Evolutionary conservation across 2,329 filamentous ascomycete species (phyloP), one percentile per base, ranked within the genome.

Genomic region (Diaporthe helianthi): DNA sequence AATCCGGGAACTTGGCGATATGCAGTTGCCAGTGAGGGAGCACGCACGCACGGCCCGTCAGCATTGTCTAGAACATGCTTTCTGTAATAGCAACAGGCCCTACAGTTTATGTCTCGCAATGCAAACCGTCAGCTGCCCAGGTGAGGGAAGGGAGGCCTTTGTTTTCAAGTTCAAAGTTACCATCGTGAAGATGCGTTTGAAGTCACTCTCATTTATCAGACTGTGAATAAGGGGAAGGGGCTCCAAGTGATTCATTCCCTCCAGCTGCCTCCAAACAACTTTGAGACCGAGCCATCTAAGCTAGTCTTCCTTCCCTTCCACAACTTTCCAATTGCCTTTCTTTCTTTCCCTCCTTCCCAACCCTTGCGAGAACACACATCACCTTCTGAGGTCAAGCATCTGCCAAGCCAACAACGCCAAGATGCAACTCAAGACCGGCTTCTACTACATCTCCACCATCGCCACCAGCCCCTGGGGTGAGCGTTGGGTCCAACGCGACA

Each of bases 371-470:
- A 49, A 36, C 29, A 22, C 13, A 49, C 2, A 17, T 3, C 19
- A 38, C 12, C 26, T 12, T 49, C 26, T 9, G 1, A 36, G 44
- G 9, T 7, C 51, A 29, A 36, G 19, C 24, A 51, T 29, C 54
- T 4, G 24, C 22, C 31, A 15, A 26, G 12, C 10, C 53, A 49
- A 7, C 9, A 46, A 54, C 17, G 15, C 13, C 33, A 67, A 51
- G 33, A 67, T 67, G 65, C 65, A 67, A 54, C 65, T 67, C 53
- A 38, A 24, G 13, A 67, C 31, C 29, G 65, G 65, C 26, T 26
- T 60, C 53, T 67, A 67, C 53, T 58, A 31, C 53, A 51, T 67
- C 65, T 67, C 65, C 41, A 67, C 65, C 33, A 31, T 67, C 65
- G 53, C 31, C 41, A 60, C 52, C 65, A 67, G 29, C 29, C 65